Evolutionary conservation across 1,139 yeast species (phyloP), one percentile per base, ranked within the genome.

Genomic region (Kurtzmaniella quercitrusa): DNA sequence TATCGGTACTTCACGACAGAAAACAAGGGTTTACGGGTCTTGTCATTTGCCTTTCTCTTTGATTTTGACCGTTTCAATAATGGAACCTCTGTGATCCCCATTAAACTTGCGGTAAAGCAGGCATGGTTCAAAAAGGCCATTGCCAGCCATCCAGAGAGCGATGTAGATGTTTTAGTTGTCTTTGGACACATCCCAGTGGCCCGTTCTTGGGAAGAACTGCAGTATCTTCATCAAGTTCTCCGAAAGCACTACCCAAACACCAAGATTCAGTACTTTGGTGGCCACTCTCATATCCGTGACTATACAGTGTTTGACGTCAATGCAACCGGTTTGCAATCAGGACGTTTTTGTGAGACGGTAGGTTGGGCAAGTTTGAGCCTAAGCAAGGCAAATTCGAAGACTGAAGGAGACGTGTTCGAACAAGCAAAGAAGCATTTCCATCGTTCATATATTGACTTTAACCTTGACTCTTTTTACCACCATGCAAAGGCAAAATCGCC

Each of bases 201-300:
- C 23, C 79, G 69, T 48, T 51, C 57, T 16, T 77, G 83, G 79
- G 59, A 66, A 2, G 95, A 87, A 54, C 66, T 84, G 52, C 66
- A 69, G 42, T 52, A 60, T 2, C 61, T 85, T 33, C 89, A 85
- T 53, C 37, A 58, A 0, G 66, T 63, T 9, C 63, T 93, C 37
- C 74, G 98, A 44, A 48, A 59, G 18, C 69, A 62, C 34, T 84
- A 77, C 55, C 91, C 95, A 2, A 57, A 70, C 23, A 74, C 77
- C 0, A 72, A 82, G 1, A 86, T 93, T 42, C 96, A 89, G 57
- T 86, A 86, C 57, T 83, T 93, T 60, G 98, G 98, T 1, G 98
- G 98, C 0, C 98, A 93, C 63, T 82, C 95, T 37, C 98, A 93
- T 60, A 81, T 93, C 34, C 73, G 98, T 49, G 98, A 93, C 63